A percentile compares a stretch with the other conserved stretches of the same genome.
Evolutionary conservation across 176 grass and related monocot species (phyloP).

Genomic region (Ampelocalamus luodianensis): DNA sequence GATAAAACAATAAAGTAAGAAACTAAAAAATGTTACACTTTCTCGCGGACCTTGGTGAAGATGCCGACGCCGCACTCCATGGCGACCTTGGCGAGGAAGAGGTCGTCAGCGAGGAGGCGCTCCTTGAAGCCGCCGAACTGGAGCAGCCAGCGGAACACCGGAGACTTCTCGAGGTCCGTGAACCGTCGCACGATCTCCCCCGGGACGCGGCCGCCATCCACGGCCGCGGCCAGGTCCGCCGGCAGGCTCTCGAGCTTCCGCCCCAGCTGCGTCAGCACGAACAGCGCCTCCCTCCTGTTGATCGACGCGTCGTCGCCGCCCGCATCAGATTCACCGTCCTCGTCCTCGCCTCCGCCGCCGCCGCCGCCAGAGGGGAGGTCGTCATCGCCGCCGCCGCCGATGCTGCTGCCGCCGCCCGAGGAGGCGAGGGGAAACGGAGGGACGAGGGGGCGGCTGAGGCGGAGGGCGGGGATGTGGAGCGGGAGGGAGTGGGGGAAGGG

Average conservation of each 20-base stretch:
- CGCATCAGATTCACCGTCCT: neutral
- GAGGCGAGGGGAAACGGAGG: constrained; percentile 48
- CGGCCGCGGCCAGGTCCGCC: constrained; percentile 72
- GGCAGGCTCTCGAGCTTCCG: constrained; percentile 84
- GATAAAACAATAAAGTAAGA: neutral
- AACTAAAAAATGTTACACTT: neutral
- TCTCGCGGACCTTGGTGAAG: constrained; percentile 82
- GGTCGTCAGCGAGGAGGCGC: constrained; percentile 93
- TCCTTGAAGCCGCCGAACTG: constrained; percentile 97
- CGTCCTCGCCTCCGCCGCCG: neutral
- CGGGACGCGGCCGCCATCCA: constrained; percentile 67
- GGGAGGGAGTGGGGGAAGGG: constrained; percentile 36
- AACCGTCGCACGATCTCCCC: constrained; percentile 75
- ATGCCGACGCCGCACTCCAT: constrained; percentile 96
- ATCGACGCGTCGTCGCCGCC: constrained; percentile 43
- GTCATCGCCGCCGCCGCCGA: constrained; percentile 5
- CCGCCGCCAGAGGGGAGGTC: constrained; percentile 28
- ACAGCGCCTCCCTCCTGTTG: constrained; percentile 65
- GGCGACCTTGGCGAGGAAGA: constrained; percentile 91
- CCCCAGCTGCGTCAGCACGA: constrained; percentile 77
- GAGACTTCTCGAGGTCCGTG: constrained; percentile 72
- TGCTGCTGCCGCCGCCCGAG: constrained; percentile 31
- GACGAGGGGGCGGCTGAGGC: constrained; percentile 32
- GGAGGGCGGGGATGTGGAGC: constrained; percentile 40
- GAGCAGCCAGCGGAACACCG: constrained; percentile 75